Base-by-base conservation (phyloP, 805 yeast genomes). In the Blastobotrys chiropterorum region DNA sequence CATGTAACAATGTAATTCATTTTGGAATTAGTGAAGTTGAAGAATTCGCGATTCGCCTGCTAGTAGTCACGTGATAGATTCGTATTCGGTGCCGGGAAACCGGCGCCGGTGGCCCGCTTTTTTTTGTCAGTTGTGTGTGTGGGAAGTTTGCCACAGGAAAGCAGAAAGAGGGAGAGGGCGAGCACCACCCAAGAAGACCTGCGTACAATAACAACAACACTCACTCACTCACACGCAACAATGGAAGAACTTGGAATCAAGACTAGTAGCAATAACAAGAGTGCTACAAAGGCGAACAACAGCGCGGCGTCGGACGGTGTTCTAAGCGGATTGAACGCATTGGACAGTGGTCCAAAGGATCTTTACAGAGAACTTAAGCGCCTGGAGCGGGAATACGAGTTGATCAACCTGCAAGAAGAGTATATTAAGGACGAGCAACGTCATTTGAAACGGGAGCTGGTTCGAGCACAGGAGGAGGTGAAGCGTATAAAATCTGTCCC, bases 401-500 rank as follows among this genome's bases (percentile, higher is more conserved):
- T 94, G 48, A 72, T 94, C 56, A 72, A 79, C 54, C 75, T 94
- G 58, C 99, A 94, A 70, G 99, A 94, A 68, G 97, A 90, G 54
- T 95, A 92, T 69, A 90, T 94, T 67, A 94, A 95, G 66, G 99
- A 94, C 68, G 99, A 94, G 69, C 97, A 90, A 66, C 94, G 97
- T 65, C 96, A 92, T 71, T 77, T 94, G 68, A 90, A 89, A 64
- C 80, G 97, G 59, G 99, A 94, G 73, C 78, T 94, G 52, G 83
- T 90, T 46, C 83, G 97, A 62, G 99, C 99, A 1, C 98, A 95
- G 69, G 99, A 94, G 69, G 99, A 94, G 72, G 99, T 94, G 44
- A 92, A 94, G 70, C 81, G 97, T 63, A 95, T 94, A 67, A 96
- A 94, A 66, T 87, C 97, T 2, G 99, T 94, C 48, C 99, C 99